phyloP scores from a whole-genome alignment of 2,329 filamentous ascomycete genomes.

The Parastagonospora avenae region DNA sequence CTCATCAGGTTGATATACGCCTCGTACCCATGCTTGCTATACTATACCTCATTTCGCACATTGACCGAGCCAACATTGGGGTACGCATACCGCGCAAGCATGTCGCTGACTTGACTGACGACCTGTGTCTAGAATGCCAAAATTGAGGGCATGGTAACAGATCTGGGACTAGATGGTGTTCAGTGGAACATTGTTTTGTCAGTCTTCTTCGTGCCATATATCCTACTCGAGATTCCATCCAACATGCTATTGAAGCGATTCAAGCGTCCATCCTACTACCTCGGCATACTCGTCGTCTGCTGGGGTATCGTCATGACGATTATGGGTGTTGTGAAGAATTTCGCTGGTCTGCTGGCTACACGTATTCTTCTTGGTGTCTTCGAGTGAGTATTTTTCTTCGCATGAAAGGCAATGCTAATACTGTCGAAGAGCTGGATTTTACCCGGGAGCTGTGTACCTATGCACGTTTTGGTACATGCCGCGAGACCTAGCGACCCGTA shows the following conservation, averaged over 20 bases:
- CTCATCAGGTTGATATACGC: slow-evolving; percentile 25
- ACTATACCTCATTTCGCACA: slow-evolving; percentile 52
- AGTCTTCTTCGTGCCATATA: slow-evolving; percentile 61
- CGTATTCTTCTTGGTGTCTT: slow-evolving; percentile 31
- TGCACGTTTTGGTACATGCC: slow-evolving; percentile 44
- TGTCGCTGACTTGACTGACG: background rate
- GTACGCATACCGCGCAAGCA: slow-evolving; percentile 4
- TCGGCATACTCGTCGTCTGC: slow-evolving; percentile 34
- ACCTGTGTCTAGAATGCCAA: slow-evolving; percentile 54
- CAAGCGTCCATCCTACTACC: slow-evolving; percentile 31
- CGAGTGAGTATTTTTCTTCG: slow-evolving; percentile 17
- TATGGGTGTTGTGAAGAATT: slow-evolving; percentile 30
- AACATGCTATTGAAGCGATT: slow-evolving; percentile 50
- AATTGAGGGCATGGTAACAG: slow-evolving; percentile 66
- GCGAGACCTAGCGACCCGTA: slow-evolving; percentile 40
- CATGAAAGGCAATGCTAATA: background rate
- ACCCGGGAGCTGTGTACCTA: slow-evolving; percentile 44
- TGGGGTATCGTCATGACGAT: slow-evolving; percentile 36
- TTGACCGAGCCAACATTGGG: slow-evolving; percentile 69
- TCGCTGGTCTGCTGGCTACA: slow-evolving; percentile 20
- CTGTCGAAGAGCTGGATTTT: slow-evolving; percentile 31
- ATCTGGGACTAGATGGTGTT: slow-evolving; percentile 58
- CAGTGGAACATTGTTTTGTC: slow-evolving; percentile 66
- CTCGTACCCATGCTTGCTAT: slow-evolving; percentile 47
- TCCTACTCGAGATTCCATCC: slow-evolving; percentile 45